Evolutionary conservation across 768 basidiomycete species (phyloP), one percentile per base, ranked within the genome.

Genomic region (Trametes cinnabarina): DNA sequence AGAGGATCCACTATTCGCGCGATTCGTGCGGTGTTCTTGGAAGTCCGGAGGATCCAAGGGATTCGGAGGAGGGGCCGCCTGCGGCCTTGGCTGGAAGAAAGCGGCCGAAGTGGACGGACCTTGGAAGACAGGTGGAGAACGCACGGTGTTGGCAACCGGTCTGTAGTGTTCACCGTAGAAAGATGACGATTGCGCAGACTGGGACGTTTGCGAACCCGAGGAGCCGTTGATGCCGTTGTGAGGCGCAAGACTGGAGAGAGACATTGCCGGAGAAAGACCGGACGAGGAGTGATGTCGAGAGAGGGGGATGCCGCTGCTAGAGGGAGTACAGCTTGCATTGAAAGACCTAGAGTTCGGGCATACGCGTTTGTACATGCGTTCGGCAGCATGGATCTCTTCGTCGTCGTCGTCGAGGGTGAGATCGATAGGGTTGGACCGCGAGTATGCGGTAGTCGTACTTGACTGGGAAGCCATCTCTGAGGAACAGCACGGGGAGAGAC

Each of bases 381-480:
- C 61, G 54, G 50, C 39, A n/a, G 40, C 35, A 40, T 61, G 60
- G 15, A 57, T 56, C 58, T 76, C 74, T 65, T 74, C 71, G 65
- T 82, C 82, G 66, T 87, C 86, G 71, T 88, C 86, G 72, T 87
- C 87, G 60, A 76, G 74, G 23, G 86, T 89, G 60, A 90, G 78
- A 76, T 89, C 88, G 69, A 90, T 90, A 63, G 79, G 82, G 64
- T 81, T 76, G 14, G 73, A 69, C 9, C 73, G 74, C 44, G 60
- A 51, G 47, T 52, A 62, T 6, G 56, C 49, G 26, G 61, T 35
- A 17, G 56, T 58, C 2, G 56, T 46, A 22, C 32, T 41, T 25
- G 61, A 47, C 23, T 57, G 60, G 17, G 60, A 57, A 30, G 55
- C 39, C 60, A 61, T 61, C 25, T 17, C 32, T 40, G n/a, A 32